phyloP scores from a whole-genome alignment of 176 grass and related monocot species.

The Rhipidocladum racemiflorum region DNA sequence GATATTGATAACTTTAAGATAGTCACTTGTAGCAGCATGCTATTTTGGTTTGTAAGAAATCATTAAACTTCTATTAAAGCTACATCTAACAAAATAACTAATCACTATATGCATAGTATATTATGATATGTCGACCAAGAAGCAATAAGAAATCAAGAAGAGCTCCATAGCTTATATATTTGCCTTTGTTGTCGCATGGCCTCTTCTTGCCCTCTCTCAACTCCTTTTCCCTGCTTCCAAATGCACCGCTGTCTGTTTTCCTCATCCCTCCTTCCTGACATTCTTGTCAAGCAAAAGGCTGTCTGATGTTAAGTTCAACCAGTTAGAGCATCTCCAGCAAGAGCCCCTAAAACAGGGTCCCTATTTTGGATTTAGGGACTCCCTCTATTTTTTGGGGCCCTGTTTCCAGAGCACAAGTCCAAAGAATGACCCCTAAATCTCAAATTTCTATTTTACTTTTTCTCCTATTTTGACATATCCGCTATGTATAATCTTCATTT shows the following conservation, averaged over 20 bases:
- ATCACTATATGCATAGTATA: not conserved
- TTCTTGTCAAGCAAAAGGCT: not conserved
- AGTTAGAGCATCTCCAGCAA: too few relatives aligned
- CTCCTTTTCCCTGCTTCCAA: not conserved
- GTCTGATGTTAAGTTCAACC: not conserved
- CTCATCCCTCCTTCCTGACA: not conserved
- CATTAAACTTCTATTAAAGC: not conserved
- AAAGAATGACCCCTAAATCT: too few relatives aligned
- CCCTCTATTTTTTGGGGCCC: too few relatives aligned
- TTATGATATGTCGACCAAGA: not conserved
- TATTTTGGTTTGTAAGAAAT: not conserved
- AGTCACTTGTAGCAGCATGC: not conserved
- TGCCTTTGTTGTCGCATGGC: not conserved
- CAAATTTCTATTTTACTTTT: too few relatives aligned
- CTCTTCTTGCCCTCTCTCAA: not conserved
- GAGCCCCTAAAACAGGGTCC: too few relatives aligned
- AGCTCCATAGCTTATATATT: not conserved
- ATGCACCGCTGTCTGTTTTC: not conserved
- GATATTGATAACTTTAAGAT: not conserved
- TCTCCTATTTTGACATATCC: too few relatives aligned
- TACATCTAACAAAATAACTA: not conserved
- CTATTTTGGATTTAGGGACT: too few relatives aligned
- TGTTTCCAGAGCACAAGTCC: too few relatives aligned
- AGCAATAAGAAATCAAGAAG: not conserved
- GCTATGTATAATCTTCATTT: too few relatives aligned